Base-by-base conservation (phyloP, 2,329 filamentous ascomycete genomes). In the Pseudogymnoascus sp. region DNA sequence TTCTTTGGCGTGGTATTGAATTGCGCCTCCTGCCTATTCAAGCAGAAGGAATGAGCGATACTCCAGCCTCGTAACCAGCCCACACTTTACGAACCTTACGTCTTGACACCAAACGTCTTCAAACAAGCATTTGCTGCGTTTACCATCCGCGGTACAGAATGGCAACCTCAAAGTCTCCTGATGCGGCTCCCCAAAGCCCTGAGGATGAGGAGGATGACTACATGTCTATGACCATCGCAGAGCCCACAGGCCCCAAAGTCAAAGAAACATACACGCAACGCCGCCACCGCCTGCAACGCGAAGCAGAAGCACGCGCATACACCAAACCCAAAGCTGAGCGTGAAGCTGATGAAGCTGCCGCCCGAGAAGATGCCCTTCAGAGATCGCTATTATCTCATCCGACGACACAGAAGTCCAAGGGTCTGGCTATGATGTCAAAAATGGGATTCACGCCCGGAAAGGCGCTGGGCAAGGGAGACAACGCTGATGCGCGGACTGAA, bases 341-440 rank as follows among this genome's bases (percentile, higher is more conserved):
- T 42, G 89, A 86, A n/a, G 86, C 85, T 60, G 87, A 91, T 68
- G 91, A 89, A 69, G 84, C 83, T 7, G 82, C 81, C 43, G 85
- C 85, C 14, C 88, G 91, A 61, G 90, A 97, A 73, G 84, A 82
- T 38, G 91, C 90, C 0, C 83, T 97, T 25, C 82, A 87, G 3
- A 89, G 78, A n/a, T 90, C 88, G 4, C 80, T 95, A 59, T 79
- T 96, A 5, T 83, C 87, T 18, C 73, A 77, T 40, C 75, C 79
- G 5, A 67, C 59, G 12, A 77, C 82, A 14, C 81, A 84, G 60
- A 83, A 82, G 69, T 96, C 88, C 77, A 97, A 97, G 73, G 95
- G 93, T 1, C 85, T 96, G 66, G 86, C 90, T 67, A 97, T 99
- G 91, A 96, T 99, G 93, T 88, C 91, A 21, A 93, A 91, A 75